phyloP scores from a whole-genome alignment of 306 rosid genomes.

The Quercus wislizeni region DNA sequence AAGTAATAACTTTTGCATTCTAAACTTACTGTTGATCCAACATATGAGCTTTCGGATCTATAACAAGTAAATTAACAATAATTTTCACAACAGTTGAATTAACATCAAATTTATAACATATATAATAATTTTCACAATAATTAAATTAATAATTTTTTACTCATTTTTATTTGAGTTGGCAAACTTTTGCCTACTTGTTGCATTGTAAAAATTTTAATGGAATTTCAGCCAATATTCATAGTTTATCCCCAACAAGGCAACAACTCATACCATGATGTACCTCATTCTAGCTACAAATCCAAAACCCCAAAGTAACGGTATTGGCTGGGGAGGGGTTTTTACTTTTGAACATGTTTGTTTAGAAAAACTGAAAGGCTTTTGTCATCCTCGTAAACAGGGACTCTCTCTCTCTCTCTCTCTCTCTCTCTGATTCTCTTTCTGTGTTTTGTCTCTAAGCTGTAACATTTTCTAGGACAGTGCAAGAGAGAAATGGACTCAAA shows the following conservation, averaged over 20 bases:
- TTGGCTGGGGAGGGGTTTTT: slow-evolving; percentile 5
- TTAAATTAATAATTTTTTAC: no score
- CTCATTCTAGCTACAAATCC: background rate
- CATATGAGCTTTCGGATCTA: background rate
- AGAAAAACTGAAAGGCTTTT: slow-evolving; percentile 36
- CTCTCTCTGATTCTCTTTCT: slow-evolving; percentile 9
- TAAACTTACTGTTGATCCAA: no score
- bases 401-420: slow-evolving; percentile 11
- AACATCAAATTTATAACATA: no score
- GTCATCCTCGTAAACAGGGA: slow-evolving; percentile 46
- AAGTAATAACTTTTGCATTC: no score
- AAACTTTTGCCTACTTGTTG: no score
- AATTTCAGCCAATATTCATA: background rate
- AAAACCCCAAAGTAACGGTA: slow-evolving; percentile 22
- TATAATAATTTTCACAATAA: no score
- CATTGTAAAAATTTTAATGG: no score
- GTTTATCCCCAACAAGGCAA: background rate
- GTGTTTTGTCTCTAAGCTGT: slow-evolving; percentile 50
- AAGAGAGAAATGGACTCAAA: slow-evolving; percentile 34
- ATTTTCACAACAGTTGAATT: no score
- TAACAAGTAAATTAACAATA: no score
- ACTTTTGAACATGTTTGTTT: slow-evolving; percentile 16
- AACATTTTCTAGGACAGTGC: slow-evolving; percentile 38
- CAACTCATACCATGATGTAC: background rate
- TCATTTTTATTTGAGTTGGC: no score